Percentiles rank a stretch among this genome's conserved stretches.
These are phyloP conservation scores for Saturnispora hagleri DNA, from an alignment of 805 yeast genomes.

Conservation along the genomic window DNA sequence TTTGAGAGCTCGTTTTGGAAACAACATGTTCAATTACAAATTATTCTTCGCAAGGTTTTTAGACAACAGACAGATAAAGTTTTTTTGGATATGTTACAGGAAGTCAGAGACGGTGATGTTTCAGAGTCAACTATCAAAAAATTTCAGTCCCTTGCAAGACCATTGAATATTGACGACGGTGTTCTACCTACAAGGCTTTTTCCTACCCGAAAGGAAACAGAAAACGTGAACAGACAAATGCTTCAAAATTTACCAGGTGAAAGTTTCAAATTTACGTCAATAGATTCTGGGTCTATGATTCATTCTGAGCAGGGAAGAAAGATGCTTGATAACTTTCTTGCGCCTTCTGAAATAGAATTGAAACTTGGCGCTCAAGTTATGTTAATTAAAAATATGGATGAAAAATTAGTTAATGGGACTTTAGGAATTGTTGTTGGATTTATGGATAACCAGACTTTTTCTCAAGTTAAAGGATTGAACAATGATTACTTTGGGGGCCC, in stretches of 20 bases:
- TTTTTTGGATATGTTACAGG: constrained; percentile 67
- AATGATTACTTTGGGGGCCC: constrained; percentile 3
- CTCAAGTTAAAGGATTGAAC: constrained; percentile 5
- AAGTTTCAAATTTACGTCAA: constrained; percentile 35
- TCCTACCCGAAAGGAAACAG: constrained; percentile 67
- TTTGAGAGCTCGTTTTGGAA: constrained; percentile 62
- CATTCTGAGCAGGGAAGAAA: constrained; percentile 36
- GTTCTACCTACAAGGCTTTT: constrained; percentile 68
- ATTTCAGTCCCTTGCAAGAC: constrained; percentile 45
- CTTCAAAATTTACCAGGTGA: constrained; percentile 38
- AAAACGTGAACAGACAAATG: constrained; percentile 47
- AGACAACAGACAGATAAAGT: constrained; percentile 68
- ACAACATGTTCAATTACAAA: constrained; percentile 43
- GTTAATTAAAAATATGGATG: constrained; percentile 71
- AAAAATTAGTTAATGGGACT: constrained; percentile 66
- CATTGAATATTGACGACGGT: constrained; percentile 42
- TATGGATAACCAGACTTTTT: constrained; percentile 39
- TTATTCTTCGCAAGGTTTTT: constrained; percentile 56
- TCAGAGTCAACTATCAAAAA: constrained; percentile 37
- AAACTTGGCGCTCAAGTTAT: constrained; percentile 75
- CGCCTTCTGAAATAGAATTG: constrained; percentile 46
- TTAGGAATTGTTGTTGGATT: constrained; percentile 50
- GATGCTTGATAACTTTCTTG: constrained; percentile 48
- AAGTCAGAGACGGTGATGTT: constrained; percentile 57
- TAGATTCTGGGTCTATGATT: constrained; percentile 42